Percentiles rank a stretch among this genome's conserved stretches.
Evolutionary conservation across 1,139 yeast species (phyloP).

Genomic region (Candida sp.): DNA sequence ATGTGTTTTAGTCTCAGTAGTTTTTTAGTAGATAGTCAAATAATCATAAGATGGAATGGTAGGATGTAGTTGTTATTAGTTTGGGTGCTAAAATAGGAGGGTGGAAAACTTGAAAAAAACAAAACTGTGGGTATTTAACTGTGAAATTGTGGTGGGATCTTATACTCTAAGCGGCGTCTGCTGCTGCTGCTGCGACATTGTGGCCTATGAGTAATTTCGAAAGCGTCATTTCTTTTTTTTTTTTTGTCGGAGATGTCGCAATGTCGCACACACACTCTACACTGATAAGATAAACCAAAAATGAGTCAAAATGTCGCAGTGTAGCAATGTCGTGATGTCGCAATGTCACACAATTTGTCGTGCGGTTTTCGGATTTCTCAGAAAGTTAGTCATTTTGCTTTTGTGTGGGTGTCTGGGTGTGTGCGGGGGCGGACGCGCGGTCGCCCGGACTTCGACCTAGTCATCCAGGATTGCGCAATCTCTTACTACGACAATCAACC

Average conservation of each 20-base stretch:
- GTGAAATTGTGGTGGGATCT: constrained; percentile 1
- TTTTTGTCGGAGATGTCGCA: neutral
- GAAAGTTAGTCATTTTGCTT: neutral
- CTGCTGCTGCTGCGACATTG: neutral
- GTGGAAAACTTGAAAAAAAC: neutral
- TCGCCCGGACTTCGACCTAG: neutral
- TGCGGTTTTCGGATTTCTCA: neutral
- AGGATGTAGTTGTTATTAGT: neutral
- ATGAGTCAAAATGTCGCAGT: neutral
- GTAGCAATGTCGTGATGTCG: neutral
- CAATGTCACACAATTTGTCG: neutral
- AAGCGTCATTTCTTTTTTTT: constrained; percentile 1
- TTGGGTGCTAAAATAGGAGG: neutral
- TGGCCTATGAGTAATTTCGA: neutral
- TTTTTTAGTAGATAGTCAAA: constrained; percentile 5
- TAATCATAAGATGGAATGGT: neutral
- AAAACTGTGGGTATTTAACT: neutral
- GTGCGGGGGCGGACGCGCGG: neutral
- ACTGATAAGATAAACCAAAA: neutral
- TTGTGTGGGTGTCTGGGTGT: neutral
- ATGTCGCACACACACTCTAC: neutral
- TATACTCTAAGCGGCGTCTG: neutral
- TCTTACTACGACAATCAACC: neutral
- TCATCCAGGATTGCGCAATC: neutral
- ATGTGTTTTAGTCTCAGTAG: constrained; percentile 1